A percentile compares a stretch with the other conserved stretches of the same genome.
These are phyloP conservation scores for Phytophthora pinifolia DNA, from an alignment of 352 stramenopile species.

Conservation along the genomic window DNA sequence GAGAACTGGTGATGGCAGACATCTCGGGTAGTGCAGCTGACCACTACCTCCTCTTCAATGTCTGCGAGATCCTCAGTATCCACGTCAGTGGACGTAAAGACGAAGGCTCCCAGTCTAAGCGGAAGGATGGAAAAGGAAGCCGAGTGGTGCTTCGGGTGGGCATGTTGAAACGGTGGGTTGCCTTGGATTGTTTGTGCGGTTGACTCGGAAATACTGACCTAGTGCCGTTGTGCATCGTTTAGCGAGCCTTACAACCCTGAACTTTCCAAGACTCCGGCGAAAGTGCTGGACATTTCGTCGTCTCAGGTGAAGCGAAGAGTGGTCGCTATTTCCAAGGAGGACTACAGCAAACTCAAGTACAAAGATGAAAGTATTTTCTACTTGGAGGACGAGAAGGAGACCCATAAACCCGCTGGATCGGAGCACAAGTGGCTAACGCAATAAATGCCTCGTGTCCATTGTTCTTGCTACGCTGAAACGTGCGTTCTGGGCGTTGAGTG, in stretches of 20 bases:
- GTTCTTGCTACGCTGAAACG: slow-evolving; percentile 4
- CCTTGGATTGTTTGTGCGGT: neutral
- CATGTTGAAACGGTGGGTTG: slow-evolving; percentile 58
- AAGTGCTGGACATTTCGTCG: slow-evolving; percentile 51
- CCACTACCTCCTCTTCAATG: slow-evolving; percentile 74
- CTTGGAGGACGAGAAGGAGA: slow-evolving; percentile 37
- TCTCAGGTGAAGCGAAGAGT: slow-evolving; percentile 71
- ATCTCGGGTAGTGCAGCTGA: slow-evolving; percentile 56
- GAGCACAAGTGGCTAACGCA: slow-evolving; percentile 24
- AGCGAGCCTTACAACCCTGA: slow-evolving; percentile 60
- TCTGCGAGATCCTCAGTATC: slow-evolving; percentile 83
- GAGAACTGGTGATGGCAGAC: slow-evolving; percentile 78
- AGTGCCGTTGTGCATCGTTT: neutral
- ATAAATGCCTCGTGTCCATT: slow-evolving; percentile 9
- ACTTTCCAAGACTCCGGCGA: slow-evolving; percentile 40
- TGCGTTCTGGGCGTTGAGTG: neutral
- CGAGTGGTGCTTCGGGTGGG: slow-evolving; percentile 57
- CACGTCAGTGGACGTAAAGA: slow-evolving; percentile 27
- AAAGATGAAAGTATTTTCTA: slow-evolving; percentile 82
- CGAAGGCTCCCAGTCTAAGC: slow-evolving; percentile 26
- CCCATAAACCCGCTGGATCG: slow-evolving; percentile 8
- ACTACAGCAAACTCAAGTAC: slow-evolving; percentile 63
- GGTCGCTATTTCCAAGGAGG: slow-evolving; percentile 60
- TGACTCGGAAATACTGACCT: neutral
- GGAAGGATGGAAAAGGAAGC: slow-evolving; percentile 28